phyloP scores from a whole-genome alignment of 2,329 filamentous ascomycete genomes.

The Cercospora brassicicola region DNA sequence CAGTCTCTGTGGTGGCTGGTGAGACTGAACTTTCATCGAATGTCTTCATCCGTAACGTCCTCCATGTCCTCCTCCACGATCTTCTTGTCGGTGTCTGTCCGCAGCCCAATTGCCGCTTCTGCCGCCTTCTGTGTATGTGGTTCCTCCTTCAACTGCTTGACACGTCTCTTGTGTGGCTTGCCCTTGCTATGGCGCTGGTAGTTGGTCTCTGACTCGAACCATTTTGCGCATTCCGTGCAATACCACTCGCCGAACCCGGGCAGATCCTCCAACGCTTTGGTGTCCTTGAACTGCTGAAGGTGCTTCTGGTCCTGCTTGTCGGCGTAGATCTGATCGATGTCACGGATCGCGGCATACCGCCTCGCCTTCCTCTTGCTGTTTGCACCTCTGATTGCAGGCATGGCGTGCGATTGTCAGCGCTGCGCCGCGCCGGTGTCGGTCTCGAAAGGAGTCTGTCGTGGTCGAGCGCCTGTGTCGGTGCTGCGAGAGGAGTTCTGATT shows the following conservation, averaged over 20 bases:
- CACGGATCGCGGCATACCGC: conserved; percentile 57
- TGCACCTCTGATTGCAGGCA: conserved; percentile 53
- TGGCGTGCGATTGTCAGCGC: conserved; percentile 31
- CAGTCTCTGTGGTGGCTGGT: not conserved
- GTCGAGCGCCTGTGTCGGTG: conserved; percentile 8
- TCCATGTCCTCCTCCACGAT: conserved; percentile 35
- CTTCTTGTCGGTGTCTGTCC: conserved; percentile 63
- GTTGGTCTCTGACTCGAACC: conserved; percentile 84
- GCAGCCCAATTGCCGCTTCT: conserved; percentile 73
- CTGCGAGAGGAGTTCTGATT: not conserved
- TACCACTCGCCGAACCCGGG: conserved; percentile 84
- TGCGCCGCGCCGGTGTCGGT: conserved; percentile 20
- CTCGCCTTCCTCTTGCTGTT: conserved; percentile 53
- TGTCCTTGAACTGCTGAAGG: conserved; percentile 72
- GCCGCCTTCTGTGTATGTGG: conserved; percentile 84
- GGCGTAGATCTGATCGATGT: conserved; percentile 86
- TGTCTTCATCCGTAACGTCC: conserved; percentile 28
- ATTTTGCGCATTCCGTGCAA: conserved; percentile 92
- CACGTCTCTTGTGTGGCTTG: conserved; percentile 91
- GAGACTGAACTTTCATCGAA: conserved; percentile 19
- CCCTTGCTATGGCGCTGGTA: conserved; percentile 74
- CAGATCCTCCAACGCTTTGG: conserved; percentile 80
- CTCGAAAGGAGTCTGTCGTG: not conserved
- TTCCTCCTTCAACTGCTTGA: conserved; percentile 79
- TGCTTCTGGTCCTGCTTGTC: conserved; percentile 79